Evolutionary conservation across 192 early-diverging fungal species (phyloP).

Genomic region (Lobulomyces angularis): DNA sequence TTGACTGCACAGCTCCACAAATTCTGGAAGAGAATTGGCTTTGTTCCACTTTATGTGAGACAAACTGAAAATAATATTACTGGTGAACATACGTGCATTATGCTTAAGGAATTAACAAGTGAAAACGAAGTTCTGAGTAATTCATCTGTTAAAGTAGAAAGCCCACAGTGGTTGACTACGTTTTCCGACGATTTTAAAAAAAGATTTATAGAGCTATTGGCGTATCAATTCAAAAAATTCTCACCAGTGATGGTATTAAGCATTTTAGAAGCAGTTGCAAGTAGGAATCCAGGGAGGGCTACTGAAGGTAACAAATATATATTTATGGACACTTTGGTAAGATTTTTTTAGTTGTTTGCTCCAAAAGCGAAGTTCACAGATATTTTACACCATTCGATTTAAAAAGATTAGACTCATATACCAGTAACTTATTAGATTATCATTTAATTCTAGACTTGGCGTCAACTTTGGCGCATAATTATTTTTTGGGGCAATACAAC

Average conservation of each 20-base stretch:
- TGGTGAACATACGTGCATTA: conserved; percentile 95
- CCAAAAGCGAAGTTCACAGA: conserved; percentile 16
- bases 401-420: conserved; percentile 90
- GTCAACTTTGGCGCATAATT: conserved; percentile 64
- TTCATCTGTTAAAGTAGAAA: conserved; percentile 19
- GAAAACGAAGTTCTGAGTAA: too few species aligned
- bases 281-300: conserved; percentile 9
- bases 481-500: conserved; percentile 56
- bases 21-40: conserved; percentile 92
- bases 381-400: conserved; percentile 74
- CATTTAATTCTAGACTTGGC: conserved; percentile 92
- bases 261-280: conserved; percentile 66
- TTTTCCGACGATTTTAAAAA: conserved; percentile 88
- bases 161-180: conserved; percentile 60
- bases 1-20: conserved; percentile 78
- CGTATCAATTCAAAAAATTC: conserved; percentile 80
- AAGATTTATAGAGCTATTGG: conserved; percentile 76
- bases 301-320: background rate
- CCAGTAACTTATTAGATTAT: conserved; percentile 92
- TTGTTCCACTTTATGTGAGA: conserved; percentile 85
- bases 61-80: conserved; percentile 96
- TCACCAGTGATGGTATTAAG: conserved; percentile 64
- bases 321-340: background rate
- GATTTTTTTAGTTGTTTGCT: conserved; percentile 9
- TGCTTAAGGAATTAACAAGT: conserved; percentile 58